phyloP scores from a whole-genome alignment of 352 stramenopile species.

The Lagenidium giganteum region DNA sequence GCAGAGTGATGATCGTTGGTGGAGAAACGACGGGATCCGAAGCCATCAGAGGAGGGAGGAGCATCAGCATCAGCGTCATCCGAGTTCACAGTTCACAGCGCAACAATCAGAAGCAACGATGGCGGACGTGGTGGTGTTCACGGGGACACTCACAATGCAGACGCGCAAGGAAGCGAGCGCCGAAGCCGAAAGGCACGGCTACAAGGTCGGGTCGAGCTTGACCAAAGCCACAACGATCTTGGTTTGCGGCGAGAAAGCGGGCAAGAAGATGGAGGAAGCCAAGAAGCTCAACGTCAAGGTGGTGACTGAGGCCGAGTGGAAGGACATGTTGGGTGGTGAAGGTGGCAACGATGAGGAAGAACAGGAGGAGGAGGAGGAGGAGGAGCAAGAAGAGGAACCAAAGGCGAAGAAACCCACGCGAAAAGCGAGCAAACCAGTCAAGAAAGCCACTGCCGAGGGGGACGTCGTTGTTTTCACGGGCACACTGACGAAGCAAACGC shows the following conservation, averaged over 20 bases:
- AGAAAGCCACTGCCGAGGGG: neutral
- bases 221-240: slow-evolving; percentile 37
- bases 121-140: slow-evolving; percentile 43
- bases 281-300: slow-evolving; percentile 28
- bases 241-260: slow-evolving; percentile 43
- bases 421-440: no score
- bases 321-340: slow-evolving; percentile 11
- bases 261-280: slow-evolving; percentile 47
- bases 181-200: slow-evolving; percentile 31
- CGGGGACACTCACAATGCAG: slow-evolving; percentile 32
- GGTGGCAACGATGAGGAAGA: neutral
- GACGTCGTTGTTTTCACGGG: slow-evolving; percentile 50
- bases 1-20: no score
- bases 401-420: neutral
- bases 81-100: neutral
- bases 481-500: slow-evolving; percentile 32
- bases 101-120: no score
- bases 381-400: slow-evolving; percentile 2
- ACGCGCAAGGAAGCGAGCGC: slow-evolving; percentile 29
- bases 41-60: no score
- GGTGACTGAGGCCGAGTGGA: slow-evolving; percentile 38
- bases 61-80: neutral
- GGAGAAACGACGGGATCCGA: no score
- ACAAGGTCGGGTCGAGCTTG: slow-evolving; percentile 24
- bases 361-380: neutral